Evolutionary conservation across 2,329 filamentous ascomycete species (phyloP).

Genomic region (Aspergillus sp.): DNA sequence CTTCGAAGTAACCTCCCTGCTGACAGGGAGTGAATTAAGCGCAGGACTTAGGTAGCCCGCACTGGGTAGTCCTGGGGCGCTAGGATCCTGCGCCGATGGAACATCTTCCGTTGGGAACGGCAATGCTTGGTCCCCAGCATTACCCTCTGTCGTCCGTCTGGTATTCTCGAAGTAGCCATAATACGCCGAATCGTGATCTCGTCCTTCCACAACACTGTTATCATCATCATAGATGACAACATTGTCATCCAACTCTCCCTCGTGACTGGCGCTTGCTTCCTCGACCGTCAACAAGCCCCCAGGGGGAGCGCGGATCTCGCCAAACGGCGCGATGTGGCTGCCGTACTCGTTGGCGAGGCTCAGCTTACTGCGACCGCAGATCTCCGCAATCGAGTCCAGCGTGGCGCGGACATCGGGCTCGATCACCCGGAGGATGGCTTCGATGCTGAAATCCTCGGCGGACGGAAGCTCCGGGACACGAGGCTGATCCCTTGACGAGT

Average conservation of each 20-base stretch:
- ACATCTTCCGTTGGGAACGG: constrained; percentile 12
- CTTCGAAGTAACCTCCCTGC: constrained; percentile 20
- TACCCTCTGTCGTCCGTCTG: not conserved
- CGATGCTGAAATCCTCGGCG: constrained; percentile 47
- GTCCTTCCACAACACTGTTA: constrained; percentile 27
- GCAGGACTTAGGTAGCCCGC: constrained; percentile 1
- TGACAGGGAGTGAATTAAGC: constrained; percentile 7
- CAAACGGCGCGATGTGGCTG: constrained; percentile 52
- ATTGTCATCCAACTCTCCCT: constrained; percentile 26
- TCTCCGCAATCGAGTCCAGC: constrained; percentile 54
- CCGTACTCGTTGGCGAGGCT: constrained; percentile 55
- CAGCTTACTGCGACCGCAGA: constrained; percentile 52
- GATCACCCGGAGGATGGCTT: constrained; percentile 46
- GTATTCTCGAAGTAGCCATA: constrained; percentile 26
- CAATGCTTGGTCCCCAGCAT: not conserved
- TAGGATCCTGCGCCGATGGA: constrained; percentile 7
- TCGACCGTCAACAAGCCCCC: constrained; percentile 33
- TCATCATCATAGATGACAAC: constrained; percentile 32
- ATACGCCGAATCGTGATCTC: constrained; percentile 22
- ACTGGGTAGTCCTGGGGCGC: constrained; percentile 6
- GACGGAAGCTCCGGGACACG: constrained; percentile 34
- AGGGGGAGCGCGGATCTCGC: constrained; percentile 42
- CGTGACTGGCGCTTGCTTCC: constrained; percentile 32
- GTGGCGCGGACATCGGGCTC: constrained; percentile 50
- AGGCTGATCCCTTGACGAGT: constrained; percentile 12